Evolutionary conservation across 495 filamentous ascomycete species (phyloP).

Genomic region (Sabuloglossum arenarium): DNA sequence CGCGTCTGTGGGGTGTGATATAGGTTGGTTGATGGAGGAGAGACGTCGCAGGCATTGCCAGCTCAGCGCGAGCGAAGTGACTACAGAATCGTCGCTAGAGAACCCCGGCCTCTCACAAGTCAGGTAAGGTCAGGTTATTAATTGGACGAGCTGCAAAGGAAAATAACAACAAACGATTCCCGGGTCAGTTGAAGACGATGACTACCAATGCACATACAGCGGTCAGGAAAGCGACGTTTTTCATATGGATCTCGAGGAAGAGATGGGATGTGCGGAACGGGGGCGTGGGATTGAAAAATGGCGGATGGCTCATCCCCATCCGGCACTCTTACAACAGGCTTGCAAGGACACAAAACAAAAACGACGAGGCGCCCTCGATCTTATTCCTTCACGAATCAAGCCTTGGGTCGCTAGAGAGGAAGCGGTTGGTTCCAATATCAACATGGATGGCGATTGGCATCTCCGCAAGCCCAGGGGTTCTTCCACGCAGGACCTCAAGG

Average conservation of each 20-base stretch:
- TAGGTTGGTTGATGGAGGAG: background rate
- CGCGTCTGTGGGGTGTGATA: background rate
- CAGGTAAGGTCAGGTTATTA: background rate
- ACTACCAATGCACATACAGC: too few relatives aligned
- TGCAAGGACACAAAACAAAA: background rate
- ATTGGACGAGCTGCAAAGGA: background rate
- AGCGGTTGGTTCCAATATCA: background rate
- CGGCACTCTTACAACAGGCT: background rate
- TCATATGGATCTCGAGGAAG: background rate
- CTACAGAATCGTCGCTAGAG: background rate
- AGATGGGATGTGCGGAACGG: background rate
- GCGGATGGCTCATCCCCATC: too few relatives aligned
- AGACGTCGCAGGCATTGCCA: slow-evolving; percentile 1
- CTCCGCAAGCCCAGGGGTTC: background rate
- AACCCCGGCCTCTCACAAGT: background rate
- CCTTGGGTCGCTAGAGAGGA: background rate
- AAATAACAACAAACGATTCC: too few relatives aligned
- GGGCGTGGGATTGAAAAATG: too few relatives aligned
- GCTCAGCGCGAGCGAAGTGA: background rate
- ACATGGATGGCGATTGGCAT: background rate
- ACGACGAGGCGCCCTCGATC: too few relatives aligned
- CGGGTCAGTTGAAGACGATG: too few relatives aligned
- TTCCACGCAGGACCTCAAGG: background rate
- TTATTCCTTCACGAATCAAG: background rate
- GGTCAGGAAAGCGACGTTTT: background rate